Percentiles rank a stretch among this genome's conserved stretches.
Evolutionary conservation across 208 protist genomes (phyloP).

Genomic region (Leishmania aethiopica): DNA sequence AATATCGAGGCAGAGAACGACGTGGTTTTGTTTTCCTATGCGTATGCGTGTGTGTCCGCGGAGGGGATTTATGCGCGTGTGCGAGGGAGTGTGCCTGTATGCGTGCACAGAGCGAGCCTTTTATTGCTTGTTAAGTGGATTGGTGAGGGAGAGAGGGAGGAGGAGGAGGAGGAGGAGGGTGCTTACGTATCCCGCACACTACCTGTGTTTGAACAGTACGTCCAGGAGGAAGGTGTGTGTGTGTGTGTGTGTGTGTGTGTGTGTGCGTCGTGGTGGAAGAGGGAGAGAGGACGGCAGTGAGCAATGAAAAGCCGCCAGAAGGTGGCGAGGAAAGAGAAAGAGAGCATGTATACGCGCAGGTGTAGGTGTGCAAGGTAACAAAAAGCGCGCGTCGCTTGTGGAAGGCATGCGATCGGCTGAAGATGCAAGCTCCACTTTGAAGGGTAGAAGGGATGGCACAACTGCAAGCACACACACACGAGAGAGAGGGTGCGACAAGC

Average conservation of each 20-base stretch:
- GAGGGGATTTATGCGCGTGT: not conserved
- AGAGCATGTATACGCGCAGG: not conserved
- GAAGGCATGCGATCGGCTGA: not conserved
- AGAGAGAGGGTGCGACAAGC: not conserved
- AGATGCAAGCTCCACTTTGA: not conserved
- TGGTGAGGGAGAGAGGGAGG: not conserved
- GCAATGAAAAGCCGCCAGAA: not conserved
- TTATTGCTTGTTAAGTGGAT: not conserved
- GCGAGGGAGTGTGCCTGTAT: not conserved
- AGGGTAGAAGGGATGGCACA: not conserved
- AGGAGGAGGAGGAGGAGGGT: not conserved
- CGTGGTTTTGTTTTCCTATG: not conserved
- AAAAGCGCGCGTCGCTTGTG: not conserved
- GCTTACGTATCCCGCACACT: not conserved
- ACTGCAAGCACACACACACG: not conserved
- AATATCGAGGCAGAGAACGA: not conserved
- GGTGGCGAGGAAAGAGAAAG: not conserved
- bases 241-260: not conserved
- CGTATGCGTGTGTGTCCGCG: not conserved
- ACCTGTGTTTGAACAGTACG: not conserved
- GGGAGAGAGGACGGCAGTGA: not conserved
- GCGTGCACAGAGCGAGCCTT: not conserved
- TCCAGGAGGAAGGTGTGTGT: slow-evolving; percentile 6
- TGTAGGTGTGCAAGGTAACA: not conserved
- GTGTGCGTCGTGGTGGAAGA: not conserved